phyloP scores from a whole-genome alignment of 331 rosid genomes.

The Stylosanthes scabra region DNA sequence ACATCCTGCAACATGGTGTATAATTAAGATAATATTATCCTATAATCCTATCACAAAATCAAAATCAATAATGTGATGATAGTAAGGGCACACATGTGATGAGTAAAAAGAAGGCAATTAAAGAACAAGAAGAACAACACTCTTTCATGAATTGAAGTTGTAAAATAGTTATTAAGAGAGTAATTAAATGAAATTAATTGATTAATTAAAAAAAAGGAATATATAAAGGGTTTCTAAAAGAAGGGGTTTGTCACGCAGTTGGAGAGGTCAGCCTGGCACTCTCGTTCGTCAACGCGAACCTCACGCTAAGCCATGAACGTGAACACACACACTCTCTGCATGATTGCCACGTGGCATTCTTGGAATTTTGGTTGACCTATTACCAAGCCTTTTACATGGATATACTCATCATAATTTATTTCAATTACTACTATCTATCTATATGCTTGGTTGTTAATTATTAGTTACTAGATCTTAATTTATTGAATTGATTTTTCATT shows the following conservation, averaged over 20 bases:
- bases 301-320: constrained; percentile 40
- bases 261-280: constrained; percentile 47
- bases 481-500: background rate
- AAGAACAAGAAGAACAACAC: background rate
- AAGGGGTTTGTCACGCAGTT: constrained; percentile 25
- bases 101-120: too few relatives aligned
- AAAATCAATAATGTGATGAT: too few relatives aligned
- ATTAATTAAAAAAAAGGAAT: too few relatives aligned
- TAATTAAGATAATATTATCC: background rate
- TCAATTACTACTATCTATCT: too few relatives aligned
- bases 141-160: background rate
- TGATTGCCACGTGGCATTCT: constrained; percentile 20
- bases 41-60: too few relatives aligned
- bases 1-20: constrained; percentile 72
- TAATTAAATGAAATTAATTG: background rate
- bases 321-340: background rate
- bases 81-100: too few relatives aligned
- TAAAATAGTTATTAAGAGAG: background rate
- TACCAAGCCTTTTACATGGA: constrained; percentile 31
- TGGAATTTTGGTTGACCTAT: constrained; percentile 50
- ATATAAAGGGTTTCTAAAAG: constrained; percentile 33
- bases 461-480: too few relatives aligned
- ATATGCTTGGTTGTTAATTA: too few relatives aligned
- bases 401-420: too few relatives aligned
- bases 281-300: constrained; percentile 57